Base-by-base conservation (phyloP, 2,329 filamentous ascomycete genomes). In the Fusarium sambucinum region DNA sequence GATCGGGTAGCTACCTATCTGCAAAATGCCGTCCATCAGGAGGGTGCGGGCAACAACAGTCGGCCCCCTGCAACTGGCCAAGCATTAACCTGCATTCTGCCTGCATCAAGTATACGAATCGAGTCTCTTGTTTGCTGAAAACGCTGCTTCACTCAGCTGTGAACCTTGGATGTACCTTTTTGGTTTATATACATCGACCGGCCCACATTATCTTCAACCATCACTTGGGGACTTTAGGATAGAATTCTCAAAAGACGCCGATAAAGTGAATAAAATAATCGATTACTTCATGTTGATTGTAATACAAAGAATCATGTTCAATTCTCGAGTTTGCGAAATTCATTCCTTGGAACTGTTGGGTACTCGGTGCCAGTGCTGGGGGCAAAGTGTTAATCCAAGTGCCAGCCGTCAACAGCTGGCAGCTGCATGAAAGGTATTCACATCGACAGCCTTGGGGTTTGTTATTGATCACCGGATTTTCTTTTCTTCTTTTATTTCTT, bases 21-120 rank as follows among this genome's bases (percentile, higher is more conserved):
- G 46, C 37, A 50, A 7, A 52, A 59, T 21, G 51, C 60, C 60
- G 56, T 61, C 48, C 19, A 23, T 21, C 23, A 21, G 21, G 47
- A 45, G 12, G 46, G 21, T 23, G 17, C 33, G 48, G 33, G 48
- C 38, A 66, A 50, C 55, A 46, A 25, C 61, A 61, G 55, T 17
- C 46, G 61, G 48, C 40, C 53, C 48, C 30, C 41, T 45, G 54
- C 61, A 51, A 42, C 51, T 52, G 32, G 42, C 37, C 29, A 16
- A 25, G 37, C 16, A 37, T 52, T 16, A 61, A 19, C 7, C 41
- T 30, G 32, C 16, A 16, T 27, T 32, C 44, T 41, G 32, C 32
- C 32, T 33, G 8, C 40, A 19, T 38, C 19, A 35, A 51, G 19
- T 29, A 25, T 14, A 14, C 13, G 23, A n/a, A 25, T 50, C 17